These are phyloP conservation scores for Avena eriantha DNA, from an alignment of 176 grass and related monocot genomes.

Conservation along the genomic window DNA sequence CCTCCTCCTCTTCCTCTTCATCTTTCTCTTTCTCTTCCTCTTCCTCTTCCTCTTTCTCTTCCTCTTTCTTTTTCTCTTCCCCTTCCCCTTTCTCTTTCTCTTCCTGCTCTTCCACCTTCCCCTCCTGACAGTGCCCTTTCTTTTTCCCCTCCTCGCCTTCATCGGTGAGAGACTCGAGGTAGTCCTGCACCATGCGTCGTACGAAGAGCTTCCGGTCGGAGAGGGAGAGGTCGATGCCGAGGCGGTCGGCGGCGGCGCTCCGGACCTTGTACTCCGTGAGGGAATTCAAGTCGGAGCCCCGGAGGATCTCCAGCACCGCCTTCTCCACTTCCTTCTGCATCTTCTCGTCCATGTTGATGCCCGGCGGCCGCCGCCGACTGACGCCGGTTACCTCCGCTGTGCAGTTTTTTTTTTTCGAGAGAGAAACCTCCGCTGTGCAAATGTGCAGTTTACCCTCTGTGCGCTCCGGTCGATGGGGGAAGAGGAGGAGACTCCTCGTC, in stretches of 20 bases:
- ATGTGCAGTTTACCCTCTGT: neutral
- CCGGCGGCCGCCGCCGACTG: neutral
- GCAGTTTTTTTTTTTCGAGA: neutral
- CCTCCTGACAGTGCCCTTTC: constrained; percentile 18
- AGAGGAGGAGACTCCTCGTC: neutral
- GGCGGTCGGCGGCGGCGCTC: constrained; percentile 57
- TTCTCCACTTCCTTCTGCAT: constrained; percentile 68
- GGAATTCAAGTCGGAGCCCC: constrained; percentile 64
- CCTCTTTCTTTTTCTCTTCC: constrained; percentile 38
- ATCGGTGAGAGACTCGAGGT: constrained; percentile 52
- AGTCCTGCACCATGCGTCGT: constrained; percentile 61
- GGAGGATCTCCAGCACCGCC: constrained; percentile 75
- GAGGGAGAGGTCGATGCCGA: constrained; percentile 77
- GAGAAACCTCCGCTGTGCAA: neutral
- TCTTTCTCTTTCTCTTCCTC: constrained; percentile 49
- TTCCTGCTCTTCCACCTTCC: neutral
- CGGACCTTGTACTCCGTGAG: constrained; percentile 75
- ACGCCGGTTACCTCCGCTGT: neutral
- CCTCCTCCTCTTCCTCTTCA: constrained; percentile 36
- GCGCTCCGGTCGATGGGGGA: neutral
- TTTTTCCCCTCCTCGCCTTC: constrained; percentile 38
- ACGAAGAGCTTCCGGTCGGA: constrained; percentile 75
- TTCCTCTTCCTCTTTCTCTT: neutral
- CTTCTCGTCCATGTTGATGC: constrained; percentile 53
- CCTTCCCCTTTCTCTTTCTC: constrained; percentile 4